Evolutionary conservation across 1,284 basidiomycete species (phyloP).

Genomic region (Ganoderma sinense): DNA sequence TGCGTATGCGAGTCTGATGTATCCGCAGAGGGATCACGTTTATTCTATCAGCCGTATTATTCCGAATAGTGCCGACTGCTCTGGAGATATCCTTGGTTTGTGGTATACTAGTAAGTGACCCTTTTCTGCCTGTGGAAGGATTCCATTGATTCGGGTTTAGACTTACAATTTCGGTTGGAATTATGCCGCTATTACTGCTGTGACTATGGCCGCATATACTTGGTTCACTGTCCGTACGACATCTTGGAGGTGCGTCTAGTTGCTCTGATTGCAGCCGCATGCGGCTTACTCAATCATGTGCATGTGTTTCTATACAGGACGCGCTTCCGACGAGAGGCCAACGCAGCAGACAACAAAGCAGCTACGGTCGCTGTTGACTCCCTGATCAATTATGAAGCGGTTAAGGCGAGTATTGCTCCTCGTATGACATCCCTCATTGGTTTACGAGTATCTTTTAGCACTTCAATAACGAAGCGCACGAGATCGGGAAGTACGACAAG

Average conservation of each 20-base stretch:
- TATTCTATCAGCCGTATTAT: conserved; percentile 91
- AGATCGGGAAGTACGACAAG: conserved; percentile 92
- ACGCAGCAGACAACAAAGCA: conserved; percentile 95
- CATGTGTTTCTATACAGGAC: conserved; percentile 61
- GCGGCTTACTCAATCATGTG: neutral
- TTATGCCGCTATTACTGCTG: conserved; percentile 90
- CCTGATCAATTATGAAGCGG: conserved; percentile 97
- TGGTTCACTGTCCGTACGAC: conserved; percentile 99
- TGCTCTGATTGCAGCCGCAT: neutral
- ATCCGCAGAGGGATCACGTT: conserved; percentile 90
- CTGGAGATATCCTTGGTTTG: conserved; percentile 97
- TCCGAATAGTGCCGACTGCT: conserved; percentile 95
- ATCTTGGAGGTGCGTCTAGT: conserved; percentile 80
- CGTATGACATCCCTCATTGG: neutral
- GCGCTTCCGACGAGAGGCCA: conserved; percentile 93
- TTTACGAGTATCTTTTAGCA: conserved; percentile 56
- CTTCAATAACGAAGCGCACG: conserved; percentile 96
- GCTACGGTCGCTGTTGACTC: conserved; percentile 95
- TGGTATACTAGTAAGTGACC: conserved; percentile 83
- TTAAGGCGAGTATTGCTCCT: conserved; percentile 70
- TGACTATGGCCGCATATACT: conserved; percentile 91
- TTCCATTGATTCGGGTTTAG: conserved; percentile 45
- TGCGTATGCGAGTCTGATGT: neutral
- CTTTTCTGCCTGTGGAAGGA: neutral
- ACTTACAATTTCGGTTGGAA: conserved; percentile 98